Evolutionary conservation across 75 land plant genomes (phyloP), one percentile per base, ranked within the genome.

Genomic region (Selaginella tamariscina): DNA sequence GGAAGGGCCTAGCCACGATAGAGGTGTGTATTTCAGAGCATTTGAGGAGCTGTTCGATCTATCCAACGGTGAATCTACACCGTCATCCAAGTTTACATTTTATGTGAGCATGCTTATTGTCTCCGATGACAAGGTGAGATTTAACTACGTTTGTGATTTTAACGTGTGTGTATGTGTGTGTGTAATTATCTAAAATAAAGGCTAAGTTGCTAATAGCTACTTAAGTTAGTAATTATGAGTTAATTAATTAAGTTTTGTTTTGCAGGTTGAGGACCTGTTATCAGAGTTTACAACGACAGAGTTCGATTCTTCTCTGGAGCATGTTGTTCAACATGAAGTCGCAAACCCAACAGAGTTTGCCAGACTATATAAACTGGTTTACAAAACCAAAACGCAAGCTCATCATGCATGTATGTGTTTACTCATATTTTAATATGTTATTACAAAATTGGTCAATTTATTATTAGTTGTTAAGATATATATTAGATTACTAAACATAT

Each of bases 11-110:
- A 59, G 62, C 26, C 62, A 59, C 23, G 62, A 59, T 23, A 59
- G 62, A 59, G 62, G 62, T 5, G 8, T 59, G 23, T 59, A 59
- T n/a, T 59, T 27, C 62, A 8, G 62, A 26, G 62, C 62, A 2
- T 59, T 59, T n/a, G 62, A 59, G 62, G 62, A 59, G 62, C 62
- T 59, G 8, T 59, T 59, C 26, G 62, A 59, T 59, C 26, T 59
- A n/a, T 59, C 62, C 9, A 59, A 59, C 23, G 62, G 24, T 8
- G 62, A 59, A 59, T 5, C 62, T 23, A 59, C 62, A 2, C 62
- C 62, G 8, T 59, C 26, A 21, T 59, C 62, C 21, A 59, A 26
- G 24, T 59, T 59, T n/a, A 23, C 62, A n/a, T 59, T 59, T 23
- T 59, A 59, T 59, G 26, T 59, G 62, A 23, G n/a, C 21, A 59